Evolutionary conservation across 306 rosid species (phyloP).

Genomic region (Acmispon strigosus): DNA sequence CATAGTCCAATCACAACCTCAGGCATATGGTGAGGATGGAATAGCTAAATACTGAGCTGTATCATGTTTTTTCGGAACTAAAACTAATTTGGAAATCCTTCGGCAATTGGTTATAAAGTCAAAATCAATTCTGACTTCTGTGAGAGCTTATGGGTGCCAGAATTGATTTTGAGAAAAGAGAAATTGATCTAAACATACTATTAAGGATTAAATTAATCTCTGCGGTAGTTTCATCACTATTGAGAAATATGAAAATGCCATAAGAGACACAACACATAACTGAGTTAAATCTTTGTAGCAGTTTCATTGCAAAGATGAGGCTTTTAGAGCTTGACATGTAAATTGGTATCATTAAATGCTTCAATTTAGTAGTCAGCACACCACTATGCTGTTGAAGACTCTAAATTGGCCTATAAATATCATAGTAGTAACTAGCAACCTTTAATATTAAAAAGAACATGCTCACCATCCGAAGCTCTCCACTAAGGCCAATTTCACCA

Average conservation of each 20-base stretch:
- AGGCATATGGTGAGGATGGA: neutral
- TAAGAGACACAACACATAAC: too few species aligned
- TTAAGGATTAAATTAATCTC: neutral
- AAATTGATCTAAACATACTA: too few species aligned
- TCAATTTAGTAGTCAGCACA: neutral
- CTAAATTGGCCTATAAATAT: neutral
- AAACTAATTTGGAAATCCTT: neutral
- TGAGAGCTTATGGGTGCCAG: too few species aligned
- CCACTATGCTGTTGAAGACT: neutral
- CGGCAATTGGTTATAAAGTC: too few species aligned
- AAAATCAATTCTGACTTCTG: too few species aligned
- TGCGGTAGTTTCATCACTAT: neutral
- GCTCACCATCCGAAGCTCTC: slow-evolving; percentile 92
- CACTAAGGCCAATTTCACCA: slow-evolving; percentile 89
- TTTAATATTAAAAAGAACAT: neutral
- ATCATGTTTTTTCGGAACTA: neutral
- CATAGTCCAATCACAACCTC: neutral
- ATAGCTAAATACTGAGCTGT: neutral
- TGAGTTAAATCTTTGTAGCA: too few species aligned
- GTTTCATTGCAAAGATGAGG: neutral
- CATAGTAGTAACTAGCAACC: neutral
- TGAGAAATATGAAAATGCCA: neutral
- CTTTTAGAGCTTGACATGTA: neutral
- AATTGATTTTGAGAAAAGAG: too few species aligned
- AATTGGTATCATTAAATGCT: neutral